Percentiles rank a stretch among this genome's conserved stretches.
These are phyloP conservation scores for Populus simonii DNA, from an alignment of 345 rosid species.

Conservation along the genomic window DNA sequence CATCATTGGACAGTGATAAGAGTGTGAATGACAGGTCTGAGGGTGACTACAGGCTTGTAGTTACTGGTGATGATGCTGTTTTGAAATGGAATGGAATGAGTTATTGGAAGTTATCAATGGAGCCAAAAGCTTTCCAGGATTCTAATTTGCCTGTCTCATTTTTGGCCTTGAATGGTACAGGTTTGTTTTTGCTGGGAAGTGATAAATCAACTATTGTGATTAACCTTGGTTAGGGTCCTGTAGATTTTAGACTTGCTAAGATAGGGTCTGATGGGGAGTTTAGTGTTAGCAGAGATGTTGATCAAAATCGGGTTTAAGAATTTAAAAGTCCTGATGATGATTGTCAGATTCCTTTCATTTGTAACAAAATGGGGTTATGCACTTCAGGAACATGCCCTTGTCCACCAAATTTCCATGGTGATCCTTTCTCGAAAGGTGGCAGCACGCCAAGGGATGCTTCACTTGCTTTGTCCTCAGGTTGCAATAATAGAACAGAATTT, in stretches of 20 bases:
- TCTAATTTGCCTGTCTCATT: too few species aligned
- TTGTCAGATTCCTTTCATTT: conserved; percentile 63
- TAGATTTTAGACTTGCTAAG: conserved; percentile 55
- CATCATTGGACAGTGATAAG: too few species aligned
- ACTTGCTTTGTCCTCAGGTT: conserved; percentile 48
- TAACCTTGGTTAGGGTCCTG: conserved; percentile 33
- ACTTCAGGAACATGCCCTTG: background rate
- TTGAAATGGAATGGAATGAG: conserved; percentile 16
- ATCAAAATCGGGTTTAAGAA: conserved; percentile 35
- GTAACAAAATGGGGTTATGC: conserved; percentile 63
- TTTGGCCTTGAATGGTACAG: conserved; percentile 37
- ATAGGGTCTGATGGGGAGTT: conserved; percentile 59
- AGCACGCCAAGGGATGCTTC: conserved; percentile 54
- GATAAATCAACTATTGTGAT: conserved; percentile 53
- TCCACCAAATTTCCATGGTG: conserved; percentile 11
- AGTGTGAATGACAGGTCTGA: background rate
- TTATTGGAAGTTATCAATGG: conserved; percentile 24
- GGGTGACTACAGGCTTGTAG: conserved; percentile 13
- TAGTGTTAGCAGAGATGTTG: conserved; percentile 43
- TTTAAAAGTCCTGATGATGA: conserved; percentile 50
- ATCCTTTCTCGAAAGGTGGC: background rate
- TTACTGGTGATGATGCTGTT: conserved; percentile 13
- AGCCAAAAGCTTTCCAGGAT: background rate
- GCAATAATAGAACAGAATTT: conserved; percentile 32
- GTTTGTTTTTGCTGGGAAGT: conserved; percentile 51